Conservation (phyloP, 2,329 filamentous ascomycete species). For the Arthrinium phaeospermum region DNA sequence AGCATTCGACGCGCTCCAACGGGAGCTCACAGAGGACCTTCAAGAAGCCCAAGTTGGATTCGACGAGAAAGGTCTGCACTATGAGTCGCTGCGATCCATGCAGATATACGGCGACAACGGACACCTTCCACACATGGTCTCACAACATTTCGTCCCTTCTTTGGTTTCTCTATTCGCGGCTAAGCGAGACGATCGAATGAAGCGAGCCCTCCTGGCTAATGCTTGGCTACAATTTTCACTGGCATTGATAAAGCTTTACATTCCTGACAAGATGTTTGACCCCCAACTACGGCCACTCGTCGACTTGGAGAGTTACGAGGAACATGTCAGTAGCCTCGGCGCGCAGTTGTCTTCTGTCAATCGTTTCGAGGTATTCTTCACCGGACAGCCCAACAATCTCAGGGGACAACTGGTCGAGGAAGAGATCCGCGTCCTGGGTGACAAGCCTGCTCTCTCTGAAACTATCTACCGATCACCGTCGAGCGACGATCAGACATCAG, state of each 20-base stretch:
- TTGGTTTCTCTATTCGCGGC: constrained; percentile 51
- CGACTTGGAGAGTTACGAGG: constrained; percentile 63
- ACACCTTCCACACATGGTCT: constrained; percentile 45
- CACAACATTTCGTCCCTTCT: constrained; percentile 50
- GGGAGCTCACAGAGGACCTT: constrained; percentile 26
- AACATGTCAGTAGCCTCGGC: constrained; percentile 61
- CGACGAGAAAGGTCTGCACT: constrained; percentile 33
- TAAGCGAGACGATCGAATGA: constrained; percentile 30
- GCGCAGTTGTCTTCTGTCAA: constrained; percentile 65
- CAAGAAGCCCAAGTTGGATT: constrained; percentile 29
- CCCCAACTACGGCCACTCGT: constrained; percentile 72
- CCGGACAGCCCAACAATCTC: constrained; percentile 70
- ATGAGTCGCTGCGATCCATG: constrained; percentile 24
- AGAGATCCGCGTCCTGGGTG: constrained; percentile 68
- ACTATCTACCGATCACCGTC: constrained; percentile 72
- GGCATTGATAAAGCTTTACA: constrained; percentile 77
- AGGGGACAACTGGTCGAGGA: constrained; percentile 67
- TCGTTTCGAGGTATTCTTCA: constrained; percentile 70
- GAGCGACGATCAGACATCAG: constrained; percentile 22
- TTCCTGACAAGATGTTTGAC: constrained; percentile 87
- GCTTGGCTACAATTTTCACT: constrained; percentile 81
- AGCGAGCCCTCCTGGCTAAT: constrained; percentile 51
- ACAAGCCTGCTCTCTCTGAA: constrained; percentile 66
- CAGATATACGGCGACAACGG: constrained; percentile 25
- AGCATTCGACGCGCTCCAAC: constrained; percentile 34